These are phyloP conservation scores for Marasmius sp. DNA, from an alignment of 1,284 basidiomycete genomes.

Conservation along the genomic window DNA sequence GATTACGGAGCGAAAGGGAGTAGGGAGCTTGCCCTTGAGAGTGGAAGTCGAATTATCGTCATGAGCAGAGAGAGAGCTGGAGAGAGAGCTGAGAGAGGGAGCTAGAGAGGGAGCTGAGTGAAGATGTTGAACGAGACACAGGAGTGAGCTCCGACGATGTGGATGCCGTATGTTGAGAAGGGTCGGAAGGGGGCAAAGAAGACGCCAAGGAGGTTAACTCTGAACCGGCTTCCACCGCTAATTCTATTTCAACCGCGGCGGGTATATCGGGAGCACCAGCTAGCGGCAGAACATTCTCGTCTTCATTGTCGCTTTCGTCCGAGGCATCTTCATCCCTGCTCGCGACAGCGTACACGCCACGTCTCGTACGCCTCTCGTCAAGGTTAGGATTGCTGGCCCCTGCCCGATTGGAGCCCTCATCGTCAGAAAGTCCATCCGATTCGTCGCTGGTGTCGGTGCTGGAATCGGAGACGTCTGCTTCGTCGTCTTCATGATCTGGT, in stretches of 20 bases:
- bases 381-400: slow-evolving; percentile 44
- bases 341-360: slow-evolving; percentile 73
- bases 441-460: slow-evolving; percentile 34
- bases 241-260: slow-evolving; percentile 50
- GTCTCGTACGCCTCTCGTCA: slow-evolving; percentile 73
- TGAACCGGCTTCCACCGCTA: slow-evolving; percentile 46
- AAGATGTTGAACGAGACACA: slow-evolving; percentile 35
- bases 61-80: slow-evolving; percentile 24
- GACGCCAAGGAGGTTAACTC: slow-evolving; percentile 47
- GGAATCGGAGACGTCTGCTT: slow-evolving; percentile 23
- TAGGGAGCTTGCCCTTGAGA: slow-evolving; percentile 25
- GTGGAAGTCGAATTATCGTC: slow-evolving; percentile 16
- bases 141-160: slow-evolving; percentile 20
- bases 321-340: slow-evolving; percentile 55
- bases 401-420: slow-evolving; percentile 41
- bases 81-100: slow-evolving; percentile 35
- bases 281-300: slow-evolving; percentile 42
- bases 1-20: slow-evolving; percentile 54
- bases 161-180: slow-evolving; percentile 24
- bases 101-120: slow-evolving; percentile 34
- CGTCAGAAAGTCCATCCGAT: slow-evolving; percentile 38
- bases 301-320: slow-evolving; percentile 51
- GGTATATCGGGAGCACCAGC: slow-evolving; percentile 44
- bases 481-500: slow-evolving; percentile 52
- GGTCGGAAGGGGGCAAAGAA: slow-evolving; percentile 34